A percentile compares a stretch with the other conserved stretches of the same genome.
These are phyloP conservation scores for Striga asiatica DNA, from an alignment of 257 asterid species.

Conservation along the genomic window DNA sequence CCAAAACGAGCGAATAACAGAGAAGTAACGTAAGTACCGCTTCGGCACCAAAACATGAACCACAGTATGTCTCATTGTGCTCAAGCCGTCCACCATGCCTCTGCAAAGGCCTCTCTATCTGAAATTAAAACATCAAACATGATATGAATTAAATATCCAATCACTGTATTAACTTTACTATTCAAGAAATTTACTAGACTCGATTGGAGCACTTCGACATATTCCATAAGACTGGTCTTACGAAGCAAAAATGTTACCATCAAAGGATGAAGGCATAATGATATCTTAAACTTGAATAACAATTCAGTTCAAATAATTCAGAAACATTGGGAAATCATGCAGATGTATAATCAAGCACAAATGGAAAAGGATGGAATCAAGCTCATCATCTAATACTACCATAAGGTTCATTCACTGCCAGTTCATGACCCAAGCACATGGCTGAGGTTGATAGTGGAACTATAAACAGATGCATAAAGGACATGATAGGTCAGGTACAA, in stretches of 20 bases:
- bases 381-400: not conserved
- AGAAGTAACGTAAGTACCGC: conserved; percentile 33
- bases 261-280: too few species aligned
- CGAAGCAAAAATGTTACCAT: too few species aligned
- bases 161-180: not conserved
- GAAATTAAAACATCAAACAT: conserved; percentile 19
- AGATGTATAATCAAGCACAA: not conserved
- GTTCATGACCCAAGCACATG: not conserved
- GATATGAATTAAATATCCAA: conserved; percentile 7
- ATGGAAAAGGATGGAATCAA: not conserved
- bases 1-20: conserved; percentile 1
- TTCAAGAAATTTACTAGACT: not conserved
- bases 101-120: conserved; percentile 97
- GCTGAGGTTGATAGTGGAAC: not conserved
- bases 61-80: conserved; percentile 88
- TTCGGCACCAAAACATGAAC: conserved; percentile 98
- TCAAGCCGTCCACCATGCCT: conserved; percentile 97
- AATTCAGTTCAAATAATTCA: not conserved
- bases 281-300: too few species aligned
- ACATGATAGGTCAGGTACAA: conserved; percentile 5
- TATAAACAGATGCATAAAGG: not conserved
- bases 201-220: not conserved
- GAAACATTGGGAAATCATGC: not conserved
- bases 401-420: too few species aligned
- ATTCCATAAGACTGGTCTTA: not conserved